A percentile compares a stretch with the other conserved stretches of the same genome.
Evolutionary conservation across 148 eudicot genomes (phyloP).

Genomic region (Suaeda aralocaspica): DNA sequence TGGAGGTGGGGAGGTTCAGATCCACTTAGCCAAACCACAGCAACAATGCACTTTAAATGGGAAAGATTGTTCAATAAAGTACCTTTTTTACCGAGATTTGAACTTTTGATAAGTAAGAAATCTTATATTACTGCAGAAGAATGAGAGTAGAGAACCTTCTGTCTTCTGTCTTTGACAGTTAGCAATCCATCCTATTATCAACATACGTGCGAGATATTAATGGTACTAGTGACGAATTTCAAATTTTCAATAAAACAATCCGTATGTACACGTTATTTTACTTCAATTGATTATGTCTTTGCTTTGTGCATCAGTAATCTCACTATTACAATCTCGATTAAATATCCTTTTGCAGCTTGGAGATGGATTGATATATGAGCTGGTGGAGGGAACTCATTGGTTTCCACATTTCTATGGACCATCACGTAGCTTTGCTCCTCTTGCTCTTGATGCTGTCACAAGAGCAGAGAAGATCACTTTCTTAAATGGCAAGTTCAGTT

Average conservation of each 20-base stretch:
- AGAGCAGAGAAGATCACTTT: slow-evolving; percentile 64
- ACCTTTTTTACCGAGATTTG: no score
- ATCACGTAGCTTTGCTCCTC: slow-evolving; percentile 74
- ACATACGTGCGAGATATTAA: neutral
- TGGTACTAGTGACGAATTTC: no score
- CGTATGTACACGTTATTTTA: no score
- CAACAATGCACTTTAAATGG: neutral
- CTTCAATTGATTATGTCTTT: no score
- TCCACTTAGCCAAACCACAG: neutral
- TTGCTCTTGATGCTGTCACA: slow-evolving; percentile 59
- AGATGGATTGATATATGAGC: slow-evolving; percentile 82
- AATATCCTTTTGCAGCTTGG: slow-evolving; percentile 62
- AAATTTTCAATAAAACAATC: no score
- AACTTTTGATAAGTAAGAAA: no score
- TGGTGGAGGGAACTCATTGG: slow-evolving; percentile 51
- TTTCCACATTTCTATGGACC: slow-evolving; percentile 97
- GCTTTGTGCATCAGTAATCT: neutral
- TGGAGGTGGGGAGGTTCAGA: neutral
- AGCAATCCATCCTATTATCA: neutral
- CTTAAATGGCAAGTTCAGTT: slow-evolving; percentile 47
- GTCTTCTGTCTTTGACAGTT: neutral
- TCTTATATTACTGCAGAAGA: neutral
- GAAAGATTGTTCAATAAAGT: neutral
- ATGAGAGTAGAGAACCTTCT: neutral
- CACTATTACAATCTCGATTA: neutral